Evolutionary conservation across 441 rosid genomes (phyloP), one percentile per base, ranked within the genome.

Genomic region (Eutrema salsugineum): DNA sequence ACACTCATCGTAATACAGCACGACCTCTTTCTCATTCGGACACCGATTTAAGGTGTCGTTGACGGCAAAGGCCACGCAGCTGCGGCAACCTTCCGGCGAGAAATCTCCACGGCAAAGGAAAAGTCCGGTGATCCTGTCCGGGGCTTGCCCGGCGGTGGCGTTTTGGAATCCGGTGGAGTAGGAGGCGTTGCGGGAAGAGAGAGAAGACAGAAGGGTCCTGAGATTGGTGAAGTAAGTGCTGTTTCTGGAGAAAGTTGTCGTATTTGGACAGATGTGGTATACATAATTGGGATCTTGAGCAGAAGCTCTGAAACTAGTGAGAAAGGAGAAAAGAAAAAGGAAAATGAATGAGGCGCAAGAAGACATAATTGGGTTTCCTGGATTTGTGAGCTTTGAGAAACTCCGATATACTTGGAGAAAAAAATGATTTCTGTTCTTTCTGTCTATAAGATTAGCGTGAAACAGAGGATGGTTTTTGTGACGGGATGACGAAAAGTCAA

Each of bases 51-150:
- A 15, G 14, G 22, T 28, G 19, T 70, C 59, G 15, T 70, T n/a
- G 11, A 50, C 60, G 1, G 14, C 10, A 16, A 61, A 49, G 10
- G 4, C 2, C 39, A 70, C 68, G 33, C 68, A 71, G 10, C 15
- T 16, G 1, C 42, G 62, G 1, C 75, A 61, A 12, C 32, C 69
- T 50, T 71, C 62, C 11, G 44, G 63, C 12, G 60, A 39, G 8
- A 40, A 0, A 8, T 71, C 75, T 53, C 54, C 62, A 3, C 75
- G 59, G 54, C 75, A 71, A 2, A 62, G 63, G 44, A 51, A 61
- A 61, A 62, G 61, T 16, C 75, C 75, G 27, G 61, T 61, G 61
- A 61, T 63, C 1, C 36, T 27, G 15, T 71, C 60, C 3, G 69
- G 30, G 15, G 16, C 46, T 55, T 56, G 49, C 0, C 71, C 77